These are phyloP conservation scores for Pseudonitzschia multiseries DNA, from an alignment of 108 stramenopile species.

Conservation along the genomic window DNA sequence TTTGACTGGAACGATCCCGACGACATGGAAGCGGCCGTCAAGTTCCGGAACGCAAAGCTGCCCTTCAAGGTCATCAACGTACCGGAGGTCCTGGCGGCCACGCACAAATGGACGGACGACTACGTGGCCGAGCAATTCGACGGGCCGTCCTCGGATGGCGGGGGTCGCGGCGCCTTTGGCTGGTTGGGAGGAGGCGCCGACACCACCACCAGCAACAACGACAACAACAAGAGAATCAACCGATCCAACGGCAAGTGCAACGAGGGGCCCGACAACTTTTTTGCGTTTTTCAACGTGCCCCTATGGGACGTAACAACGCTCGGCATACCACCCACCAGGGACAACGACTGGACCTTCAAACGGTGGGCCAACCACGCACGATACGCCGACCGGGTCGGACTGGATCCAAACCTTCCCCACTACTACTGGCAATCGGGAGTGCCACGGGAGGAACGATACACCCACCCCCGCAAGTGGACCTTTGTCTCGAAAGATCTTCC, in stretches of 20 bases:
- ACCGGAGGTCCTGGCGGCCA: conserved; percentile 68
- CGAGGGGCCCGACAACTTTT: conserved; percentile 79
- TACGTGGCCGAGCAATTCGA: conserved; percentile 66
- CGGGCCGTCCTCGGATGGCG: neutral
- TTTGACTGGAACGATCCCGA: conserved; percentile 71
- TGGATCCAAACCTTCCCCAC: conserved; percentile 60
- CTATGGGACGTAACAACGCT: conserved; percentile 56
- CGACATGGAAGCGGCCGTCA: conserved; percentile 56
- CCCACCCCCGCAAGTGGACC: conserved; percentile 44
- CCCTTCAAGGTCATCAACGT: conserved; percentile 86
- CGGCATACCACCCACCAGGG: conserved; percentile 68
- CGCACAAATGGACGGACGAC: conserved; percentile 82
- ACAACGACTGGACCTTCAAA: conserved; percentile 67
- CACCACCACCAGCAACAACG: too few relatives aligned
- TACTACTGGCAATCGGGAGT: conserved; percentile 84
- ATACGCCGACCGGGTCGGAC: conserved; percentile 69
- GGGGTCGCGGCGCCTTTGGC: too few relatives aligned
- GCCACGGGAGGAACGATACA: conserved; percentile 53
- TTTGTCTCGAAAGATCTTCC: conserved; percentile 80
- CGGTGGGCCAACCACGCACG: conserved; percentile 73
- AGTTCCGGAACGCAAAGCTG: conserved; percentile 71
- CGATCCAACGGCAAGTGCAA: conserved; percentile 50
- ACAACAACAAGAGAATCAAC: conserved; percentile 7
- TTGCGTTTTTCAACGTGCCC: conserved; percentile 68
- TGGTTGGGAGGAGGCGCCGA: too few relatives aligned